Percentiles rank a stretch among this genome's conserved stretches.
Conservation (phyloP, 192 early-diverging fungal genomes). For the Coemansia sp. region DNA sequence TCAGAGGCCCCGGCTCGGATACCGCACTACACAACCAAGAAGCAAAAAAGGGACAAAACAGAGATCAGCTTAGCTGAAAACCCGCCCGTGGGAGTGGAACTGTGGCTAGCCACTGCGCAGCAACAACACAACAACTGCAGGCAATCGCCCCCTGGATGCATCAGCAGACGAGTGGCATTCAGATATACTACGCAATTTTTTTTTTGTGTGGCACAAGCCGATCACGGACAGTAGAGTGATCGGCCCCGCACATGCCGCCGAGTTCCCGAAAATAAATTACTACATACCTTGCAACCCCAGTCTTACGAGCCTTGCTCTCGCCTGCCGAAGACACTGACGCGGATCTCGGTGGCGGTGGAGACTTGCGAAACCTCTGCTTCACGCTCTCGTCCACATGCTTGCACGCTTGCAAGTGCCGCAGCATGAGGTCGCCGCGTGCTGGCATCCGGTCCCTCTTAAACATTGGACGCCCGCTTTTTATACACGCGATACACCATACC, state of each 20-base stretch:
- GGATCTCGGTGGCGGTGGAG: slow-evolving; percentile 31
- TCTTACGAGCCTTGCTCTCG: slow-evolving; percentile 31
- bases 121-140: slow-evolving; percentile 8
- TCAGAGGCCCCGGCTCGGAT: slow-evolving; percentile 26
- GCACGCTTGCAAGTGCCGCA: slow-evolving; percentile 46
- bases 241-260: not conserved
- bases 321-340: slow-evolving; percentile 48
- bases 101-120: not conserved
- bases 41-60: not conserved
- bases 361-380: slow-evolving; percentile 31
- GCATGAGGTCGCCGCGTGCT: slow-evolving; percentile 54
- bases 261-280: slow-evolving; percentile 3
- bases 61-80: not conserved
- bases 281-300: slow-evolving; percentile 47
- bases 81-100: not conserved
- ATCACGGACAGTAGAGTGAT: slow-evolving; percentile 6
- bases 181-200: not conserved
- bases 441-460: slow-evolving; percentile 48
- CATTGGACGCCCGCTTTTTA: slow-evolving; percentile 48
- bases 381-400: slow-evolving; percentile 42
- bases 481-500: slow-evolving; percentile 54
- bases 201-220: slow-evolving; percentile 6
- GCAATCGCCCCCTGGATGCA: not conserved
- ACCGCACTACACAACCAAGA: slow-evolving; percentile 29
- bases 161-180: not conserved